Evolutionary conservation across 192 early-diverging fungal genomes (phyloP), one percentile per base, ranked within the genome.

Genomic region (Backusella sp.): DNA sequence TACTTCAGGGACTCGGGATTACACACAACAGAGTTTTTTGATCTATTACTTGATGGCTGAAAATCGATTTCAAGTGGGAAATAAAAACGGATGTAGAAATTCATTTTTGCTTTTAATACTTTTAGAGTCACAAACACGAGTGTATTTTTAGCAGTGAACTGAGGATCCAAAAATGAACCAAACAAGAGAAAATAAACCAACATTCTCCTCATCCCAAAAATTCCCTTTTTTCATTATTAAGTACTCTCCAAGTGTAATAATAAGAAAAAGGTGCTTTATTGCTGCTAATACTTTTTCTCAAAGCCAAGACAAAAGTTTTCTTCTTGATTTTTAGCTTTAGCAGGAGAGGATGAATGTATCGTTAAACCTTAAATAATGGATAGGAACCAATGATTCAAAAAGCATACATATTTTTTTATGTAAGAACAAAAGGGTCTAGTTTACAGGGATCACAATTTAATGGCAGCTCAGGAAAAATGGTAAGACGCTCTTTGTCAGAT

Each of bases 361-460:
- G 12, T 17, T 44, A 17, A 44, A 17, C 42, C 15, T 44, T 44
- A 44, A 44, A 44, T 17, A 14, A 44, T 44, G 42, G 4, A 1
- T 44, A 14, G 3, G 12, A 44, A 44, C 42, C 42, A 44, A 4
- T 4, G 14, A 17, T 44, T 17, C 42, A 56, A 6, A 23, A 56
- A 21, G 6, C 2, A 67, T 12, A 12, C 32, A 23, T 67, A 17
- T 76, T 34, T 28, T 70, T 70, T 70, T 70, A 56, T 56, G 53
- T 56, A 56, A 56, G 21, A 21, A 23, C 21, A 9, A 56, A 56
- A 56, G 53, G 53, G 53, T 56, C 53, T 56, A 21, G 21, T 56
- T 56, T 56, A 9, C 53, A 56, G 53, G 53, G 53, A 56, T 56
- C 53, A 56, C 53, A 56, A 56, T 56, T 56, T 8, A 56, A 56